Evolutionary conservation across 148 eudicot species (phyloP).

Genomic region (Cornus florida): DNA sequence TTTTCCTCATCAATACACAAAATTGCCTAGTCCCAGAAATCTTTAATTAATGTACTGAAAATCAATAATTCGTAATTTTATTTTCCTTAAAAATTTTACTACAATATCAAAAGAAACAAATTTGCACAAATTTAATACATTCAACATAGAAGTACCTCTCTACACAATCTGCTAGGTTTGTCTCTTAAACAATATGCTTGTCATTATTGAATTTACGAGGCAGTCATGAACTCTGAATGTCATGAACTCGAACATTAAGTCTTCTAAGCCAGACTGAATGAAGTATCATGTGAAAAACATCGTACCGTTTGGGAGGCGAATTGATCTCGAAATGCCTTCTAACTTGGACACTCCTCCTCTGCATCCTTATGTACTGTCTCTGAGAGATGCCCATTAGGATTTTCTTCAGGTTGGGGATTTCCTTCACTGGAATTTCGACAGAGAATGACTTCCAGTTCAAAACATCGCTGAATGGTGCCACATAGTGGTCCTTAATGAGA

Average conservation of each 20-base stretch:
- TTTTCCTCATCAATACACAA: too few species aligned
- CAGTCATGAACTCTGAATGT: too few species aligned
- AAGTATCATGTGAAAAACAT: conserved; percentile 15
- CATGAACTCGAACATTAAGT: conserved; percentile 2
- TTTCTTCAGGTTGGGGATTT: conserved; percentile 7
- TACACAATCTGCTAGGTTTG: too few species aligned
- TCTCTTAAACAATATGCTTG: too few species aligned
- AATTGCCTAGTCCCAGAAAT: too few species aligned
- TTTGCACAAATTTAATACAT: too few species aligned
- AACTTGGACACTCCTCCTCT: conserved; percentile 1
- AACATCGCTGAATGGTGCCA: conserved; percentile 15
- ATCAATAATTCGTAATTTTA: too few species aligned
- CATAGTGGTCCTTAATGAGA: conserved; percentile 16
- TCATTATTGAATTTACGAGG: too few species aligned
- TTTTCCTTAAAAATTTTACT: too few species aligned
- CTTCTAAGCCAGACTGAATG: conserved; percentile 16
- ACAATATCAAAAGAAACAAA: too few species aligned
- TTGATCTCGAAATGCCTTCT: conserved; percentile 11
- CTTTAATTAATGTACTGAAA: too few species aligned
- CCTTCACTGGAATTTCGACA: background rate
- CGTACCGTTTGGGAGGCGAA: conserved; percentile 10
- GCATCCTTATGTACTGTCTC: conserved; percentile 11
- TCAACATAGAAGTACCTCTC: too few species aligned
- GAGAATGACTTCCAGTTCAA: conserved; percentile 15
- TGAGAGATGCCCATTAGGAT: conserved; percentile 2